Conservation (phyloP, 805 yeast genomes). For the Metschnikowia chrysomelidarum region DNA sequence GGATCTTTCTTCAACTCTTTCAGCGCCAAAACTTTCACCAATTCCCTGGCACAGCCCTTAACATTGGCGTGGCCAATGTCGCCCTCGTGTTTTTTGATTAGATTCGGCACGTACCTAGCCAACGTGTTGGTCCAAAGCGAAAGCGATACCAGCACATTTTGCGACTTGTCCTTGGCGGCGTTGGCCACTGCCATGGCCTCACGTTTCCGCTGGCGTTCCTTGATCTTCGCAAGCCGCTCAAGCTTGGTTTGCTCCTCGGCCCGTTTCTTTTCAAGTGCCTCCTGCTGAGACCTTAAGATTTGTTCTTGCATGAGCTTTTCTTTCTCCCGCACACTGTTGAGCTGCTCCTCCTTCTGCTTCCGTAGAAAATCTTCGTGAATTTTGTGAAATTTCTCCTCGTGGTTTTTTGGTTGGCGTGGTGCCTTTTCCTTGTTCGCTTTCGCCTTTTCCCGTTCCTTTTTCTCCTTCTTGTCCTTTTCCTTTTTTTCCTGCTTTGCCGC, state of each 20-base stretch:
- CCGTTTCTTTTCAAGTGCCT: constrained; percentile 30
- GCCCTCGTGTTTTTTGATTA: constrained; percentile 61
- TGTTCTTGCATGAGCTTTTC: constrained; percentile 36
- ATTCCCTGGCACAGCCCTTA: constrained; percentile 77
- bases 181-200: constrained; percentile 13
- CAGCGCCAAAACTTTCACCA: constrained; percentile 60
- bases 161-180: constrained; percentile 4
- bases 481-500: constrained; percentile 10
- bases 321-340: constrained; percentile 31
- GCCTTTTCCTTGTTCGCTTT: constrained; percentile 2
- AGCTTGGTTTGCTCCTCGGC: constrained; percentile 23
- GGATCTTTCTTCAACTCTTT: constrained; percentile 62
- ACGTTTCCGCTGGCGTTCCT: constrained; percentile 18
- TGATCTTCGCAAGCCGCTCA: constrained; percentile 23
- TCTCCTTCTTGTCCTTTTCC: constrained; percentile 10
- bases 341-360: constrained; percentile 32
- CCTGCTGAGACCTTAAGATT: constrained; percentile 33
- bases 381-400: constrained; percentile 23
- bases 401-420: constrained; percentile 10
- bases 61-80: constrained; percentile 70
- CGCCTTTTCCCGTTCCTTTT: constrained; percentile 3
- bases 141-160: constrained; percentile 16
- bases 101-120: constrained; percentile 77
- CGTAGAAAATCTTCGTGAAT: constrained; percentile 36
- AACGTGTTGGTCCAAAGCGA: constrained; percentile 48